A percentile compares a stretch with the other conserved stretches of the same genome.
These are phyloP conservation scores for Yarrowia divulgata DNA, from an alignment of 805 yeast genomes.

Conservation along the genomic window DNA sequence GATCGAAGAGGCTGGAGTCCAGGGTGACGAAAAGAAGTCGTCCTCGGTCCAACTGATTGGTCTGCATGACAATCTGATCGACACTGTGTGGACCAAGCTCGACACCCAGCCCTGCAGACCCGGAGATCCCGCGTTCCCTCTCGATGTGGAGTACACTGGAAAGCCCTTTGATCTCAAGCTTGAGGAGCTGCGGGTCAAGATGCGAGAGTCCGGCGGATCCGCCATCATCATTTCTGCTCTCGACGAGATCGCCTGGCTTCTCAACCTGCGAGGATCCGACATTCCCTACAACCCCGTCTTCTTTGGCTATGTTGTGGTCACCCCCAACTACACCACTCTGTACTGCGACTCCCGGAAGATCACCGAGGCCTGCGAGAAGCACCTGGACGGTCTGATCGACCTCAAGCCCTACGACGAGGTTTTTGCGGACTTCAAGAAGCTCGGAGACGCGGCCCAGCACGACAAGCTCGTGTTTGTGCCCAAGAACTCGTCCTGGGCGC, in stretches of 20 bases:
- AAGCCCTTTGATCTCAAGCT: constrained; percentile 67
- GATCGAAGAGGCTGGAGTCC: constrained; percentile 44
- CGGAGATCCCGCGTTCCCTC: constrained; percentile 57
- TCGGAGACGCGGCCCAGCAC: constrained; percentile 44
- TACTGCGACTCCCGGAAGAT: constrained; percentile 62
- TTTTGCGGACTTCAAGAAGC: constrained; percentile 60
- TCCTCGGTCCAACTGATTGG: constrained; percentile 53
- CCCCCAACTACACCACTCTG: constrained; percentile 54
- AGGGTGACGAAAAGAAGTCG: constrained; percentile 51
- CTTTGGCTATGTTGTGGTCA: constrained; percentile 67
- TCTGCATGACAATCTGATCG: constrained; percentile 71
- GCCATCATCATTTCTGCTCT: constrained; percentile 71
- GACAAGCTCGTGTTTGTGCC: constrained; percentile 58
- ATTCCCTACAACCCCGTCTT: constrained; percentile 88
- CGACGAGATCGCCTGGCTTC: constrained; percentile 91
- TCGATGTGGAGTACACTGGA: constrained; percentile 69
- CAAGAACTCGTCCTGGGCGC: constrained; percentile 70
- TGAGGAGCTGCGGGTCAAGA: constrained; percentile 50
- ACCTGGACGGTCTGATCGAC: constrained; percentile 56
- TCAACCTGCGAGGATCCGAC: constrained; percentile 84
- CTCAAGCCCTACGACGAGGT: constrained; percentile 64
- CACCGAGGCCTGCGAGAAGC: constrained; percentile 51
- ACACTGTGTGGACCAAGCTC: constrained; percentile 65
- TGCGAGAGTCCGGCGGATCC: constrained; percentile 49
- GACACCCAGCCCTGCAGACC: constrained; percentile 70